These are phyloP conservation scores for Dactylorhiza incarnata DNA, from an alignment of 106 monocot genomes.

Conservation along the genomic window DNA sequence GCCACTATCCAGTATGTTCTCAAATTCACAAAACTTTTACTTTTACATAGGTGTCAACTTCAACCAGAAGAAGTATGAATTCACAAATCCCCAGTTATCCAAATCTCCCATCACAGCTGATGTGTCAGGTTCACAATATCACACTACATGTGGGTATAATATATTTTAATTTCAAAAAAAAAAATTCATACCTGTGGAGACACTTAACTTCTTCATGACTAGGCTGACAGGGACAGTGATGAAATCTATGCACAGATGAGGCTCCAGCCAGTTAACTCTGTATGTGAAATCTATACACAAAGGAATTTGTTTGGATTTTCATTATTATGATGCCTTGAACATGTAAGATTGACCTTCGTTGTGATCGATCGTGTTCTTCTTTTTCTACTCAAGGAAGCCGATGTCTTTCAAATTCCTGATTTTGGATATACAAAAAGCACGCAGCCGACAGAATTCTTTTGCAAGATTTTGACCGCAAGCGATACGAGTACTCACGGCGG, in stretches of 20 bases:
- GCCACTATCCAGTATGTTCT: no score
- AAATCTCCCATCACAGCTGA: constrained; percentile 67
- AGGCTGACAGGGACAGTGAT: constrained; percentile 94
- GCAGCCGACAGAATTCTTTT: constrained; percentile 84
- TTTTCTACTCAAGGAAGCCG: constrained; percentile 47
- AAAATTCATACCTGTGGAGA: neutral
- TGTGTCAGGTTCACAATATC: constrained; percentile 81
- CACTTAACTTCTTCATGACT: neutral
- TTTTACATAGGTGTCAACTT: constrained; percentile 55
- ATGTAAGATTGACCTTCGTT: neutral
- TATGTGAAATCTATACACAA: constrained; percentile 20
- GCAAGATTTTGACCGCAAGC: constrained; percentile 92
- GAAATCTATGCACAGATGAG: constrained; percentile 94
- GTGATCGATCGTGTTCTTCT: neutral
- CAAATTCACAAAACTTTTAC: no score
- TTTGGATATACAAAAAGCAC: constrained; percentile 62
- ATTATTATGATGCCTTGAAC: neutral
- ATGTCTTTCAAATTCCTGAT: constrained; percentile 65
- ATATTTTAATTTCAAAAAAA: neutral
- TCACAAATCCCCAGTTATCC: constrained; percentile 76
- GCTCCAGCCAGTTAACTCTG: constrained; percentile 93
- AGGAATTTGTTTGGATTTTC: neutral
- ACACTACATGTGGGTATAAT: constrained; percentile 62
- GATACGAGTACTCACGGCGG: constrained; percentile 98
- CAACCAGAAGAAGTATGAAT: constrained; percentile 56